Conservation (phyloP, 306 rosid genomes). For the Dalbergia cultrata region DNA sequence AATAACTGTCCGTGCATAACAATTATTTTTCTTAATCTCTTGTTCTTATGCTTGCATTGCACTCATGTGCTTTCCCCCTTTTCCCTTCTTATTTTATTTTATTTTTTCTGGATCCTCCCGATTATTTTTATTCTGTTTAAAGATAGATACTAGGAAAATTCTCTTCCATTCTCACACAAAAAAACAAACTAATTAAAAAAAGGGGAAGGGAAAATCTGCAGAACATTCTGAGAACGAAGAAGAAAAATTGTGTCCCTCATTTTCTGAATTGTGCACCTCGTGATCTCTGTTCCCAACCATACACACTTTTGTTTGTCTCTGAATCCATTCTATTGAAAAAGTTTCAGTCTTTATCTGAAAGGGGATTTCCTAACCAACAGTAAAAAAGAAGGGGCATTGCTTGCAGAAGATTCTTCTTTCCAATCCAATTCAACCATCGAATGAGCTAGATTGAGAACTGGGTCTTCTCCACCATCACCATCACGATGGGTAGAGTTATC, state of each 20-base stretch:
- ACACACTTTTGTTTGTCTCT: slow-evolving; percentile 38
- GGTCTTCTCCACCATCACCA: slow-evolving; percentile 48
- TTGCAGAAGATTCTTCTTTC: slow-evolving; percentile 8
- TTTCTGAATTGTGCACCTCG: slow-evolving; percentile 35
- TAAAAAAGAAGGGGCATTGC: slow-evolving; percentile 3
- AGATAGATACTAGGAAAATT: slow-evolving; percentile 26
- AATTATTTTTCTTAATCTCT: too few species aligned
- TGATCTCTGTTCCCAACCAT: slow-evolving; percentile 30
- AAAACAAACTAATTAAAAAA: not conserved
- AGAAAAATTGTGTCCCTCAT: slow-evolving; percentile 11
- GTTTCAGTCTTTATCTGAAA: slow-evolving; percentile 25
- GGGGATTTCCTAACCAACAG: not conserved
- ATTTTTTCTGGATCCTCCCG: too few species aligned
- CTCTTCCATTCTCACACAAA: slow-evolving; percentile 11
- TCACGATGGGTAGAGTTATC: slow-evolving; percentile 19
- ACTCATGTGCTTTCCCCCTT: slow-evolving; percentile 23
- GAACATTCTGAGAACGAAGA: slow-evolving; percentile 45
- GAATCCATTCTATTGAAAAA: slow-evolving; percentile 31
- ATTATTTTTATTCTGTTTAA: slow-evolving; percentile 20
- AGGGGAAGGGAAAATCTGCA: slow-evolving; percentile 2
- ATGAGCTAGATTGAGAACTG: slow-evolving; percentile 24
- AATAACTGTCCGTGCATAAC: too few species aligned
- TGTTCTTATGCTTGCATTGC: not conserved
- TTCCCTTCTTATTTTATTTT: not conserved
- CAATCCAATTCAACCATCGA: slow-evolving; percentile 9